Base-by-base conservation (phyloP, 257 asterid genomes). In the Plantago ovata region DNA sequence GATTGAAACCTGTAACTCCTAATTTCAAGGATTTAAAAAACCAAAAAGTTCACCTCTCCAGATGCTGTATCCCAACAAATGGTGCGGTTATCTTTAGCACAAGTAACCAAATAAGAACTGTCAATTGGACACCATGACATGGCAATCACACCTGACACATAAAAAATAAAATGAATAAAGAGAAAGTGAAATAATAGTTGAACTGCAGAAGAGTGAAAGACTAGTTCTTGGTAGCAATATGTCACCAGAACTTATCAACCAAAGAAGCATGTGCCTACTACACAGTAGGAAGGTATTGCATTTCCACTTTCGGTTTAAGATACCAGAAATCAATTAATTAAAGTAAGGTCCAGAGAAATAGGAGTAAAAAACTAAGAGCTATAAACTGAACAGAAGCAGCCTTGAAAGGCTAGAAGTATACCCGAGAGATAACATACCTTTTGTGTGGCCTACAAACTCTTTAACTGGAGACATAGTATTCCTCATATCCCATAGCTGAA, bases 121-220 rank as follows among this genome's bases (percentile, higher is more conserved):
- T 93, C 98, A 64, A 76, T 64, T 10, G 97, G 97, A 79, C 98
- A 93, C 98, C 98, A 93, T 50, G 98, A 81, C 97, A 93, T 93
- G 28, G 95, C 96, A 63, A 93, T 84, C 63, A 93, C 97, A 66
- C 98, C 98, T 93, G n/a, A n/a, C n/a, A n/a, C n/a, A n/a, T n/a
- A n/a, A n/a, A n/a, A n/a, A n/a, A n/a, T n/a, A n/a, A n/a, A n/a
- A n/a, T n/a, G 78, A 70, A 58, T 64, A 61, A 66, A 65, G 42
- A 61, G 48, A 61, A 15, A 48, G 41, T 51, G 19, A 58, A 36
- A 66, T n/a, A 52, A 36, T 50, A 36, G 45, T 38, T 59, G 59
- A 38, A 50, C 57, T 42, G 19, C n/a, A n/a, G n/a, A n/a, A n/a
- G n/a, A n/a, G n/a, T n/a, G n/a, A n/a, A n/a, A n/a, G n/a, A n/a